phyloP scores from a whole-genome alignment of 495 filamentous ascomycete genomes.

The Melanomma pulvis-pyrius region DNA sequence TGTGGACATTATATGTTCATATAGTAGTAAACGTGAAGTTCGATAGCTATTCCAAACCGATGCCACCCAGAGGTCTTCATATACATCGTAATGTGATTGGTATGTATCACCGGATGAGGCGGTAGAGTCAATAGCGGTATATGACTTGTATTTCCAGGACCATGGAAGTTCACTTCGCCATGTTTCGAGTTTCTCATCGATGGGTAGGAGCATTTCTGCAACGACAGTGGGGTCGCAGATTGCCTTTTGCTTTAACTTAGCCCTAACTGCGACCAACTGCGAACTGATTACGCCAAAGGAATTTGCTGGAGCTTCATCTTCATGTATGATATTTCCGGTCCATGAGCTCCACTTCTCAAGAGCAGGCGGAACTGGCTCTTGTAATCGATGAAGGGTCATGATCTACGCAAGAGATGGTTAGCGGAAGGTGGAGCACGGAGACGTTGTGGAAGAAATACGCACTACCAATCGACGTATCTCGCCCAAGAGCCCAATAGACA shows the following conservation, averaged over 20 bases:
- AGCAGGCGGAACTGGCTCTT: background rate
- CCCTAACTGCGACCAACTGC: background rate
- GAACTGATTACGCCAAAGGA: background rate
- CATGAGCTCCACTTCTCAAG: background rate
- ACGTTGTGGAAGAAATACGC: background rate
- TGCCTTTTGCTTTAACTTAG: background rate
- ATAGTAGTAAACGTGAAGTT: background rate
- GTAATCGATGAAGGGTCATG: background rate
- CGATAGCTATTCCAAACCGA: conserved; percentile 2
- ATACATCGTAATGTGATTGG: background rate
- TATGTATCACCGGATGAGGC: background rate
- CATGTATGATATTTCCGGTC: background rate
- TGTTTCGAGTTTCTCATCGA: background rate
- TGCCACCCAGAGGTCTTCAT: background rate
- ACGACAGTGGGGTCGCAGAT: background rate
- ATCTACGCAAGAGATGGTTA: background rate
- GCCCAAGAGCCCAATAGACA: background rate
- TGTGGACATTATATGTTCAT: conserved; percentile 1
- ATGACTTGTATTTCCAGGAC: background rate
- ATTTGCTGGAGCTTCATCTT: background rate
- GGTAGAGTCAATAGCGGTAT: background rate
- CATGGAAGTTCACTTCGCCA: background rate
- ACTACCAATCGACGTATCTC: background rate
- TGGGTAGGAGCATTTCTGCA: background rate
- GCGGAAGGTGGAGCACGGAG: background rate